These are phyloP conservation scores for Erigeron philadelphicus DNA, from an alignment of 140 eudicot species.

Conservation along the genomic window DNA sequence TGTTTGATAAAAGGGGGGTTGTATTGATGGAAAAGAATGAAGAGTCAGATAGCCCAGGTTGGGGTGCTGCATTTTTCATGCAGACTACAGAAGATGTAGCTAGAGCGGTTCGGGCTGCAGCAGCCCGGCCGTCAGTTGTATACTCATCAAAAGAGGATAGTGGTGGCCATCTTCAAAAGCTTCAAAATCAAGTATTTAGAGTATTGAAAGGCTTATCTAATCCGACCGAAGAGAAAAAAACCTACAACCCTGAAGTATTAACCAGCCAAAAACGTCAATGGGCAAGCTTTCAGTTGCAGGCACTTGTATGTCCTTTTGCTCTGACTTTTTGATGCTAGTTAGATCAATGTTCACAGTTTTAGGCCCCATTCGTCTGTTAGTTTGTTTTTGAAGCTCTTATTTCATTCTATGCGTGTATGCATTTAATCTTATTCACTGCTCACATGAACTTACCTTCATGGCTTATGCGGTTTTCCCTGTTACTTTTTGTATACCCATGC, in stretches of 20 bases:
- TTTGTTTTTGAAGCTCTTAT: conserved; percentile 2
- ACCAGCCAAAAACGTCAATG: conserved; percentile 97
- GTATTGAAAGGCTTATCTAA: conserved; percentile 69
- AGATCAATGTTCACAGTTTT: neutral
- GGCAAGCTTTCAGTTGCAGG: conserved; percentile 84
- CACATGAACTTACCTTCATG: neutral
- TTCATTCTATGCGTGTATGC: neutral
- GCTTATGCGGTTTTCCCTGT: too few relatives aligned
- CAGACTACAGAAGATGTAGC: conserved; percentile 86
- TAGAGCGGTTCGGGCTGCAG: conserved; percentile 71
- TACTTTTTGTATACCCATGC: neutral
- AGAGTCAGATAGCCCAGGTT: conserved; percentile 63
- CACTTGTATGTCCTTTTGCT: conserved; percentile 50
- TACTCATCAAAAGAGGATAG: conserved; percentile 76
- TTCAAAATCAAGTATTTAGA: conserved; percentile 67
- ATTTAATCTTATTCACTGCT: neutral
- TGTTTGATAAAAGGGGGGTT: conserved; percentile 25
- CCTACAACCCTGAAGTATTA: conserved; percentile 86
- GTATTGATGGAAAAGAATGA: conserved; percentile 55
- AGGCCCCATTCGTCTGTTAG: neutral
- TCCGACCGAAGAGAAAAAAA: conserved; percentile 49
- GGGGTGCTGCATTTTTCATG: conserved; percentile 67
- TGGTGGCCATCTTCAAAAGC: conserved; percentile 68
- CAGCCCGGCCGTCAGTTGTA: conserved; percentile 62
- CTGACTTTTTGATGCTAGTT: neutral